Conservation (phyloP, 768 basidiomycete species). For the Porphyrellus cyaneotinctus region DNA sequence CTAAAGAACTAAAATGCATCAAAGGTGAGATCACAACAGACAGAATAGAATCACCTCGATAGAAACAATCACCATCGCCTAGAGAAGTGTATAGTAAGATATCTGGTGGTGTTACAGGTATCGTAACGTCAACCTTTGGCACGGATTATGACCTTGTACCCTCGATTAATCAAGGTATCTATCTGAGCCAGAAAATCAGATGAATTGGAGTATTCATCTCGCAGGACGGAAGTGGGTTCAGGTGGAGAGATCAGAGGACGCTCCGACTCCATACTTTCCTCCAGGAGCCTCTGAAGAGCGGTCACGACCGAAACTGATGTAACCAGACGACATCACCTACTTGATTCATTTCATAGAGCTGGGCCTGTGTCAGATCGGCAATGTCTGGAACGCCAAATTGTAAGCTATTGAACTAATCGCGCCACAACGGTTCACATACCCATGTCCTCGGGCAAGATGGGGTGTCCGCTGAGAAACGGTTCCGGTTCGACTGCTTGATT, state of each 20-base stretch:
- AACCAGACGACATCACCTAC: slow-evolving; percentile 17
- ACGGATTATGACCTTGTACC: slow-evolving; percentile 64
- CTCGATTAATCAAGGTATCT: slow-evolving; percentile 57
- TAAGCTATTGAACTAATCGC: neutral
- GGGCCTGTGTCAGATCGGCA: slow-evolving; percentile 27
- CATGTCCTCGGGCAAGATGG: slow-evolving; percentile 30
- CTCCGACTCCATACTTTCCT: slow-evolving; percentile 35
- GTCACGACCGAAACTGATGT: neutral
- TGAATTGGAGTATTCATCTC: slow-evolving; percentile 62
- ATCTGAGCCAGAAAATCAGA: slow-evolving; percentile 69
- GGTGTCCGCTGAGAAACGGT: slow-evolving; percentile 26
- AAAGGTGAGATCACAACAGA: slow-evolving; percentile 4
- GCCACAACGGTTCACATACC: slow-evolving; percentile 13
- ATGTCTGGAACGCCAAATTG: slow-evolving; percentile 28
- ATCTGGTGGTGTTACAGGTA: neutral
- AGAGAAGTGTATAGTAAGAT: neutral
- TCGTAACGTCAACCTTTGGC: slow-evolving; percentile 53
- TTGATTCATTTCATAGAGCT: slow-evolving; percentile 41
- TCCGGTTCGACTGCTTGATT: slow-evolving; percentile 3
- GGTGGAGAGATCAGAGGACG: slow-evolving; percentile 56
- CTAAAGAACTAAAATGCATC: slow-evolving; percentile 38
- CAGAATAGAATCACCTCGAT: slow-evolving; percentile 57
- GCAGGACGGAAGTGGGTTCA: slow-evolving; percentile 49
- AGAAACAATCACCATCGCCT: slow-evolving; percentile 93
- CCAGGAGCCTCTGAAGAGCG: slow-evolving; percentile 33